Evolutionary conservation across 2,329 filamentous ascomycete species (phyloP).

Genomic region (Ophiostoma perfectum): DNA sequence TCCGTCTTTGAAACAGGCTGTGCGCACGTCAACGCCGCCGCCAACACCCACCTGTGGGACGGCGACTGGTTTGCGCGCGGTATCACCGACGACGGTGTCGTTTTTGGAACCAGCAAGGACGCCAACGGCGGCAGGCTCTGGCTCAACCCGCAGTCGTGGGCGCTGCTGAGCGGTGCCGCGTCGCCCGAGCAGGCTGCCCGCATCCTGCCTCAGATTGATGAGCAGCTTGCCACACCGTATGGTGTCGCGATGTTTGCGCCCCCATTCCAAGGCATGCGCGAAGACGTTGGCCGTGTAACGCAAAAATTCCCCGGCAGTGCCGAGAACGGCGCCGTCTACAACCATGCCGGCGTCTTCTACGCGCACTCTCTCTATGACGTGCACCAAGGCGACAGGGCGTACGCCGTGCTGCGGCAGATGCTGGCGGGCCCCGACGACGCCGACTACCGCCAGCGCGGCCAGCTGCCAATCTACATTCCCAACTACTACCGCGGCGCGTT

Average conservation of each 20-base stretch:
- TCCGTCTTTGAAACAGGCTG: conserved; percentile 18
- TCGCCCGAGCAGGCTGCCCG: background rate
- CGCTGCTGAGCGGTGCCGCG: background rate
- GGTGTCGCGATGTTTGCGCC: conserved; percentile 53
- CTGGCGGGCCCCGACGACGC: conserved; percentile 48
- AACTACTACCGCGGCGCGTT: conserved; percentile 54
- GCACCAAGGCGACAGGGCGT: background rate
- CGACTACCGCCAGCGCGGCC: conserved; percentile 49
- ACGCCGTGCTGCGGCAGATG: conserved; percentile 36
- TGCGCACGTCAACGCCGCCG: conserved; percentile 45
- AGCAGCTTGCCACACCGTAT: conserved; percentile 43
- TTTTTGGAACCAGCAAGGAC: conserved; percentile 48
- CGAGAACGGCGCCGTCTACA: conserved; percentile 56
- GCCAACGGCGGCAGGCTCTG: conserved; percentile 41
- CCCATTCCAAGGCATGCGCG: conserved; percentile 50
- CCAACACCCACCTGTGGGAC: conserved; percentile 50
- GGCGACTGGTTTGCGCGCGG: conserved; percentile 53
- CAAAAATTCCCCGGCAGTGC: conserved; percentile 53
- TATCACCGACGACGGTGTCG: conserved; percentile 51
- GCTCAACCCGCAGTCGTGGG: background rate
- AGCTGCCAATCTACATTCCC: conserved; percentile 53
- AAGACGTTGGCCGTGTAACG: conserved; percentile 54
- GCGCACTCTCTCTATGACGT: conserved; percentile 40
- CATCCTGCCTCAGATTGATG: background rate
- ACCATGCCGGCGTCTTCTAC: conserved; percentile 53